Evolutionary conservation across 371 early-diverging fungal species (phyloP).

Genomic region (Mucor indicus): DNA sequence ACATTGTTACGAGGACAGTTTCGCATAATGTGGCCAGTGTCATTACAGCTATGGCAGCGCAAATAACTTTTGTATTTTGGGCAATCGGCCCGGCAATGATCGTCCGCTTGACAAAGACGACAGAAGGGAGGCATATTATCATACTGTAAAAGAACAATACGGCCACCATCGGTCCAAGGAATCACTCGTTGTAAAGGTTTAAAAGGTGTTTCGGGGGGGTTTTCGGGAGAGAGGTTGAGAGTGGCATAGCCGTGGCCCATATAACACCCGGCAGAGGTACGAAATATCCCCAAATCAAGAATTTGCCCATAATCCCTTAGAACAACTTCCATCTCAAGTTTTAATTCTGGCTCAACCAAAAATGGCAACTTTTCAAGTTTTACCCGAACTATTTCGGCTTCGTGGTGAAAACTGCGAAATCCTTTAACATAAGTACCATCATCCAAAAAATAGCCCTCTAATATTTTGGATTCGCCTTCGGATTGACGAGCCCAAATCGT

Average conservation of each 20-base stretch:
- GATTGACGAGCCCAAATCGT: background rate
- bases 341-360: background rate
- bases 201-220: background rate
- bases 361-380: background rate
- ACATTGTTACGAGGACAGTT: too few relatives aligned
- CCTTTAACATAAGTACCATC: background rate
- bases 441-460: background rate
- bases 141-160: background rate
- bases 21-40: too few relatives aligned
- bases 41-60: constrained; percentile 1
- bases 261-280: too few relatives aligned
- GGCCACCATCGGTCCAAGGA: background rate
- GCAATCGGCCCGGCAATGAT: constrained; percentile 4
- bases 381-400: background rate
- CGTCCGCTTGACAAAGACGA: background rate
- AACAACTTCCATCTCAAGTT: background rate
- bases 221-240: background rate
- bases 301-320: background rate
- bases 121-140: constrained; percentile 1
- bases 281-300: background rate
- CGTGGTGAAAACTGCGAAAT: background rate
- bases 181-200: background rate
- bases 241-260: background rate
- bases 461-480: background rate
- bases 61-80: background rate